Evolutionary conservation across 129 eudicot genomes (phyloP), one percentile per base, ranked within the genome.

Genomic region (Cynara cardunculus): DNA sequence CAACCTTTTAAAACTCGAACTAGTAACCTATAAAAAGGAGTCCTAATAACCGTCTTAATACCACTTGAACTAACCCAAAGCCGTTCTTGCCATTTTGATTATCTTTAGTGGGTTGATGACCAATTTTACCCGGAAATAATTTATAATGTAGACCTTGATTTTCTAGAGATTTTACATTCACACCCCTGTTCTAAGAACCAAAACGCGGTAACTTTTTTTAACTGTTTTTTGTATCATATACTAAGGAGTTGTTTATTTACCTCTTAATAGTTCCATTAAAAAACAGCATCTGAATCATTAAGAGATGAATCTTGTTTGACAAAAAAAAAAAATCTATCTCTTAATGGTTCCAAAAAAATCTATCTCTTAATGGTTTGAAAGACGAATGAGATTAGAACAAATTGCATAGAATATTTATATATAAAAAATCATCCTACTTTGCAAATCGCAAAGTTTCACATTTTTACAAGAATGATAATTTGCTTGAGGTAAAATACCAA

Each of bases 381-480:
- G 31, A 16, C 18, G 0, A 19, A 11, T 27, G 39, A 2, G 62
- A 59, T 71, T 8, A 56, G 3, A 59, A 80, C 77, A 71, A 53
- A 74, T 27, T 75, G 5, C 53, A 16, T 4, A 79, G 10, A 24
- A 61, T 24, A 71, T 10, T 16, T 75, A 56, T n/a, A 56, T 62
- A 62, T 19, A 64, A 49, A 39, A 76, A 22, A 76, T 82, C 81
- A 76, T 76, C 73, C 41, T 69, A 82, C 82, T 75, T 82, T 56
- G 81, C 81, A 70, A 34, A 9, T 46, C 5, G 79, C 74, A 39
- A 62, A 73, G 53, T 16, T 53, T 16, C 46, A 7, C 26, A 69
- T 82, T 70, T 73, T 68, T 73, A 81, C 84, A 81, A 37, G 12
- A 35, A 61, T 21, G 21, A 64, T 73, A 69, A 81, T 73, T 39